Evolutionary conservation across 2,329 filamentous ascomycete species (phyloP), one percentile per base, ranked within the genome.

Genomic region (Aspergillus eucalypticola): DNA sequence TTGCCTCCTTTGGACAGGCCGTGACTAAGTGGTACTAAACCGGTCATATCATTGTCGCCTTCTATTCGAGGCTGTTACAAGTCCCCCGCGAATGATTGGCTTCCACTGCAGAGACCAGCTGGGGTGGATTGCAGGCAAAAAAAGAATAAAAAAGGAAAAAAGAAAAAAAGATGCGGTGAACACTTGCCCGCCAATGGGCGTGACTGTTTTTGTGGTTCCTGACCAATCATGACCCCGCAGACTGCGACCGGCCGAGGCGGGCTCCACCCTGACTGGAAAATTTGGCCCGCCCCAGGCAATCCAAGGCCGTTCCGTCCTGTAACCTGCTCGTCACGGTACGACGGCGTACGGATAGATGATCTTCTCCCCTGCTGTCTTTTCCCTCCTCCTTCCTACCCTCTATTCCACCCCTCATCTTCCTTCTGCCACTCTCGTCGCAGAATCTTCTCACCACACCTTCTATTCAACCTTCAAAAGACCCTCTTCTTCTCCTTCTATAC

Each of bases 131-230:
- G 53, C 53, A 55, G 53, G 53, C 51, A 57, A 57, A 62, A 57
- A 52, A 50, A 57, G 53, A 54, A 61, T 51, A 58, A 61, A 56
- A 61, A 58, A 56, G 39, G 11, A 42, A 13, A 59, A 56, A 62
- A 62, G 58, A 53, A 54, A 50, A 60, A 61, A 74, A 73, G 63
- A 73, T 71, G 72, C 73, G 73, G 73, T 75, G 71, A 75, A 65
- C 63, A 58, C 46, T 32, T 32, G 54, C 59, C 64, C 62, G 52
- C 72, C 65, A 74, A 75, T 73, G 52, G 60, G 29, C 48, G 53
- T 52, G 25, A 11, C 58, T 42, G 27, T 54, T 64, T 59, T 60
- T 57, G 60, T 56, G 51, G 54, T 54, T 53, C 21, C 23, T 57
- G 54, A 23, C 69, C 71, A 73, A 72, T 72, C 62, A 70, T 29